phyloP scores from a whole-genome alignment of 2,329 filamentous ascomycete genomes.

The Pseudogymnoascus sp. region DNA sequence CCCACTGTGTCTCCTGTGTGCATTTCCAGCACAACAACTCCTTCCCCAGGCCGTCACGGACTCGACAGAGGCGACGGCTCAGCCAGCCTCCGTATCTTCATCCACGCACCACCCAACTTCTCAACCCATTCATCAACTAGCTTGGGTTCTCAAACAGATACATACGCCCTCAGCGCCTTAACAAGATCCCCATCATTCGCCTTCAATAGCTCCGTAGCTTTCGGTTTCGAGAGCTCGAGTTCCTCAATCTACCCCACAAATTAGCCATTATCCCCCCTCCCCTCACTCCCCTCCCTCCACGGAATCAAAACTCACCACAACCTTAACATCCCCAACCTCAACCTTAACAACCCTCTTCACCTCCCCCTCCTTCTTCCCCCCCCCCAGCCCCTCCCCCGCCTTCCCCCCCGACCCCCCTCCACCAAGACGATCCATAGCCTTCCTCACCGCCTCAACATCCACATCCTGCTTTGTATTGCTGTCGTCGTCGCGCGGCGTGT shows the following conservation, averaged over 20 bases:
- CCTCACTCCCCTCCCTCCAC: no score
- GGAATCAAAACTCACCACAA: conserved; percentile 47
- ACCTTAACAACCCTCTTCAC: conserved; percentile 60
- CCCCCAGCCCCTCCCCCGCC: conserved; percentile 30
- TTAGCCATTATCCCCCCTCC: conserved; percentile 13
- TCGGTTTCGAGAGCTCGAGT: conserved; percentile 61
- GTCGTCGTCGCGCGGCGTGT: conserved; percentile 39
- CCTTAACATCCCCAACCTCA: conserved; percentile 59
- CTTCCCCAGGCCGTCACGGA: no score
- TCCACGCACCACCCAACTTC: no score
- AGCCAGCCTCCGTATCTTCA: no score
- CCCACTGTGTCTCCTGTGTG: no score
- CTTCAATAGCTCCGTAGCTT: conserved; percentile 67
- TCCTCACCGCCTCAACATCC: conserved; percentile 61
- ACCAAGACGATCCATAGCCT: conserved; percentile 60
- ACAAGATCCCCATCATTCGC: conserved; percentile 62
- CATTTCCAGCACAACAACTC: no score
- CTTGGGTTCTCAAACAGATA: conserved; percentile 22
- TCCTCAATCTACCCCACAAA: conserved; percentile 51
- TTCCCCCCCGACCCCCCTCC: conserved; percentile 29
- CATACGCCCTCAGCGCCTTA: conserved; percentile 57
- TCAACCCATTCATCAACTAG: no score
- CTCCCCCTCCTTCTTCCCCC: conserved; percentile 40
- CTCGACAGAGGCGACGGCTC: no score
- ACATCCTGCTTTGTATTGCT: conserved; percentile 37